Conservation (phyloP, 169 alveolate species). For the Cytauxzoon felis region DNA sequence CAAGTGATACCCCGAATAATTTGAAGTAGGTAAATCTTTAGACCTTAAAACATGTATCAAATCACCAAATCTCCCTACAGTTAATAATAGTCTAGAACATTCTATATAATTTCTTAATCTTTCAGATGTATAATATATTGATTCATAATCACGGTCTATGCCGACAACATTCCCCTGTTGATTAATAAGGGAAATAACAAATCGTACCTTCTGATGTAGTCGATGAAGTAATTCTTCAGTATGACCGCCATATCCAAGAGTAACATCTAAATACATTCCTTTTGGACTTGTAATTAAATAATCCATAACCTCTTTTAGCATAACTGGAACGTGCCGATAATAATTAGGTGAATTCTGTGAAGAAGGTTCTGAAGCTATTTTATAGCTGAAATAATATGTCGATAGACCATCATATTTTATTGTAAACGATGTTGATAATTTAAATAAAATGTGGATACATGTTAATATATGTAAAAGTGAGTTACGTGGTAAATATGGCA, state of each 20-base stretch:
- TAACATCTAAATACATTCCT: constrained; percentile 66
- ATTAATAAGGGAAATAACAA: not conserved
- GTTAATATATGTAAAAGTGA: no score
- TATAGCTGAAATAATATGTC: no score
- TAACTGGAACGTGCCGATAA: constrained; percentile 48
- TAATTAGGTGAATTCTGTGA: constrained; percentile 10
- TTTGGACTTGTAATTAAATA: constrained; percentile 51
- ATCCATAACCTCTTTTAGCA: constrained; percentile 47
- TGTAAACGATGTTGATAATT: no score
- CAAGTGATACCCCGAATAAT: constrained; percentile 60
- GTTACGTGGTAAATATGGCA: no score
- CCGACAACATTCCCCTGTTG: constrained; percentile 59
- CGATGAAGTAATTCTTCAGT: constrained; percentile 59
- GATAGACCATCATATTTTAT: no score
- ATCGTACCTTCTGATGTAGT: constrained; percentile 17
- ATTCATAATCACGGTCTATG: constrained; percentile 73
- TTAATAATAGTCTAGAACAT: constrained; percentile 25
- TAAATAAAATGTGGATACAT: no score
- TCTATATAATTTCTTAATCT: constrained; percentile 46
- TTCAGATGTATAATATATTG: constrained; percentile 56
- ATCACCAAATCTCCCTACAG: constrained; percentile 67
- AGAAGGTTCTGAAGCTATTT: no score
- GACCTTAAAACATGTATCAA: constrained; percentile 42
- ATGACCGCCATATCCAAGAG: constrained; percentile 78
- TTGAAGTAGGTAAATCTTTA: constrained; percentile 57